phyloP scores from a whole-genome alignment of 306 rosid species.

The Lathyrus sativus region DNA sequence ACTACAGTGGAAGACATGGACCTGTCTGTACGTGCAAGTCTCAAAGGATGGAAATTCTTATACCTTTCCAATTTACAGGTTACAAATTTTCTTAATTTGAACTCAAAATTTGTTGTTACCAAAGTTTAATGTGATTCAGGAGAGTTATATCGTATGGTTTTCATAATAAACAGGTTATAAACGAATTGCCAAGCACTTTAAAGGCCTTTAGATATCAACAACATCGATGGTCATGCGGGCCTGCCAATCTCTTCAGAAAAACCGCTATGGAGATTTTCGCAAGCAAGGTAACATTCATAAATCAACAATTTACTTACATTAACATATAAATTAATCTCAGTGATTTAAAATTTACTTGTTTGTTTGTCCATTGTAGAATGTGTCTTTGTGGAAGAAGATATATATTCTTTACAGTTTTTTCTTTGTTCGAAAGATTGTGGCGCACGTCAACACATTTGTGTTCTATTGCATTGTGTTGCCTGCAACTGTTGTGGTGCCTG shows the following conservation, averaged over 20 bases:
- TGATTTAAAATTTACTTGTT: neutral
- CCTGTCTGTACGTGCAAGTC: conserved; percentile 85
- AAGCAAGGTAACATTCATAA: conserved; percentile 54
- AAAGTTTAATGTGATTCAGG: neutral
- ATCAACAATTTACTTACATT: no score
- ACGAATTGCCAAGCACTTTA: conserved; percentile 85
- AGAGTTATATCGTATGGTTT: neutral
- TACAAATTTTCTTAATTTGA: neutral
- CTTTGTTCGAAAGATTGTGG: conserved; percentile 77
- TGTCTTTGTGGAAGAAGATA: conserved; percentile 70
- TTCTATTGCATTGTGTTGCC: conserved; percentile 80
- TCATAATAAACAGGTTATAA: conserved; percentile 57
- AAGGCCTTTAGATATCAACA: conserved; percentile 90
- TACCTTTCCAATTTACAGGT: conserved; percentile 64
- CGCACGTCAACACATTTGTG: conserved; percentile 73
- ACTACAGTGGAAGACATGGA: conserved; percentile 75
- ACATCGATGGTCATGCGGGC: conserved; percentile 95
- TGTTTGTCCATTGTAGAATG: conserved; percentile 59
- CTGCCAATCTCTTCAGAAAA: conserved; percentile 89
- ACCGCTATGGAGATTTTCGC: conserved; percentile 63
- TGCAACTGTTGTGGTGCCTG: conserved; percentile 79
- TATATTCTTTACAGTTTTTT: conserved; percentile 84
- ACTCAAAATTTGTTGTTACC: neutral
- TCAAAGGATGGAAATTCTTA: conserved; percentile 87
- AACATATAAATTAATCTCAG: no score